A percentile compares a stretch with the other conserved stretches of the same genome.
Conservation (phyloP, 1,139 yeast genomes). For the Tardiomyces depauwii region DNA sequence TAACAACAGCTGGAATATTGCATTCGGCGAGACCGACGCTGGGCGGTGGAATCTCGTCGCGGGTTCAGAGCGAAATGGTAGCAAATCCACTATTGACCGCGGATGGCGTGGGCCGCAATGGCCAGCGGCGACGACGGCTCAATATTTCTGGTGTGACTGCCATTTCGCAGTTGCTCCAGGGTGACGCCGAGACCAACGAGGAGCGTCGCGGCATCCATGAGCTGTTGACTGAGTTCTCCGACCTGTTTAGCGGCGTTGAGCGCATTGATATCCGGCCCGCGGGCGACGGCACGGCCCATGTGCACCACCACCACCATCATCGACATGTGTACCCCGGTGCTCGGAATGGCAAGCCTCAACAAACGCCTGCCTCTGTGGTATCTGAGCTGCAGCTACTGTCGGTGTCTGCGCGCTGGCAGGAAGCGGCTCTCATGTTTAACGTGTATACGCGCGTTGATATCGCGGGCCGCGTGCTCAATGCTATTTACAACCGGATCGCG, state of each 20-base stretch:
- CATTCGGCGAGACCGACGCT: not conserved
- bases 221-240: not conserved
- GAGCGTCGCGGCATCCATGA: not conserved
- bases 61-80: not conserved
- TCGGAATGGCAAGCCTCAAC: not conserved
- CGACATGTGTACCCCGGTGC: not conserved
- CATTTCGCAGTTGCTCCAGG: not conserved
- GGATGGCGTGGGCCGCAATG: not conserved
- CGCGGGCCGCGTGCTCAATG: conserved; percentile 38
- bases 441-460: conserved; percentile 32
- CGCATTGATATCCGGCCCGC: not conserved
- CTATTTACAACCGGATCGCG: conserved; percentile 31
- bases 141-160: not conserved
- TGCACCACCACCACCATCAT: not conserved
- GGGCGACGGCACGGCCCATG: not conserved
- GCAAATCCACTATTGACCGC: not conserved
- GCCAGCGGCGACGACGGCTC: not conserved
- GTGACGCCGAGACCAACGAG: not conserved
- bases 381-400: conserved; percentile 33
- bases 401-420: conserved; percentile 62
- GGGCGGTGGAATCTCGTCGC: not conserved
- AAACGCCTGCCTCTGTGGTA: conserved; percentile 3
- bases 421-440: conserved; percentile 41
- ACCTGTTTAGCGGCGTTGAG: not conserved
- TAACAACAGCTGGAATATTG: no score